A percentile compares a stretch with the other conserved stretches of the same genome.
These are phyloP conservation scores for Heritiera littoralis DNA, from an alignment of 345 rosid species.

Conservation along the genomic window DNA sequence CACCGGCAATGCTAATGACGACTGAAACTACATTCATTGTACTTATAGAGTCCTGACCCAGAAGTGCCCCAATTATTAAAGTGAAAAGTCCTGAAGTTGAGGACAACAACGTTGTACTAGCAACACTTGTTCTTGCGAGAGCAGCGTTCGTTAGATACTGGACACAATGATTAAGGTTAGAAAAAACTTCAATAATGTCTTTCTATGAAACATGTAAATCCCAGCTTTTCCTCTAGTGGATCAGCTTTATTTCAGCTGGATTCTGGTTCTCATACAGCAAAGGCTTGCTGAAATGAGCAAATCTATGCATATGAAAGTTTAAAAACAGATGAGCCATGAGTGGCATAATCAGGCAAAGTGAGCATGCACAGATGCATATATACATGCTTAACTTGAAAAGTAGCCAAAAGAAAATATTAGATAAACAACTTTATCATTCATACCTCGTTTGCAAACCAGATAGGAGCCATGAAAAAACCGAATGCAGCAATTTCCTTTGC, in stretches of 20 bases:
- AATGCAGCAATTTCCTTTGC: constrained; percentile 15
- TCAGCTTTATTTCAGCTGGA: not conserved
- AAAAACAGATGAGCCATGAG: not conserved
- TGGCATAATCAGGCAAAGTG: not conserved
- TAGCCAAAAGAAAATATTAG: not conserved
- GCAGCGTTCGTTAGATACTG: constrained; percentile 55
- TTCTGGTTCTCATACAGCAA: not conserved
- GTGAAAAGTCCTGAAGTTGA: constrained; percentile 56
- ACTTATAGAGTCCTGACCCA: constrained; percentile 46
- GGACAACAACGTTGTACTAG: constrained; percentile 40
- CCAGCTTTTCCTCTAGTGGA: not conserved
- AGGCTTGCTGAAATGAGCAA: not conserved
- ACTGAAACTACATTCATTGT: constrained; percentile 43
- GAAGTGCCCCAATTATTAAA: constrained; percentile 45
- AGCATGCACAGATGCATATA: not conserved
- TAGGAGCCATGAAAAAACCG: constrained; percentile 27
- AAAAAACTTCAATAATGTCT: not conserved
- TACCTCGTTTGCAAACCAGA: constrained; percentile 55
- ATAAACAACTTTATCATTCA: not conserved
- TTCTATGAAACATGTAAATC: not conserved
- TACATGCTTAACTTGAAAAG: not conserved
- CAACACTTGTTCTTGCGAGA: constrained; percentile 47
- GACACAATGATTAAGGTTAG: constrained; percentile 8
- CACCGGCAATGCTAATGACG: constrained; percentile 47
- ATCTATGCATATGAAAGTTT: not conserved